phyloP scores from a whole-genome alignment of 148 eudicot species.

The Rhododendron simsii region DNA sequence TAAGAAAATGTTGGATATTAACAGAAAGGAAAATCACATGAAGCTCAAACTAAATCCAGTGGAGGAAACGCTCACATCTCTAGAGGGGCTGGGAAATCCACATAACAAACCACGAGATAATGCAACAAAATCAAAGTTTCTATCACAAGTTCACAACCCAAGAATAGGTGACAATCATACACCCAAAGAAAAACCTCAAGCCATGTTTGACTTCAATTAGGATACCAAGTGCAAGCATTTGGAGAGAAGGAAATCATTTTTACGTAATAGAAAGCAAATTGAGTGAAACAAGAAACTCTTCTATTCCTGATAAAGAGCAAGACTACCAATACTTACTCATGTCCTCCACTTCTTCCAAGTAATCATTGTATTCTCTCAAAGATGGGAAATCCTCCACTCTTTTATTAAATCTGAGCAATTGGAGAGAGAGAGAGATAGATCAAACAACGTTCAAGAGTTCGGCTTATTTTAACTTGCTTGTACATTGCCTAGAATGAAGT shows the following conservation, averaged over 20 bases:
- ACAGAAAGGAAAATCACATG: neutral
- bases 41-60: neutral
- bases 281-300: neutral
- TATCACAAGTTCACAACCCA: neutral
- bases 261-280: neutral
- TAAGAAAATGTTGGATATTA: neutral
- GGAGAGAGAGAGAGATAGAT: neutral
- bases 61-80: neutral
- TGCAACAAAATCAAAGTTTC: neutral
- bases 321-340: slow-evolving; percentile 61
- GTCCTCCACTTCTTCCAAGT: slow-evolving; percentile 90
- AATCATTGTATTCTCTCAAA: slow-evolving; percentile 84
- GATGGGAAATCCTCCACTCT: slow-evolving; percentile 87
- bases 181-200: neutral
- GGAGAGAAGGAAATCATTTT: neutral
- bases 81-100: neutral
- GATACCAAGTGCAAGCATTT: neutral
- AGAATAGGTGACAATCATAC: neutral
- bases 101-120: neutral
- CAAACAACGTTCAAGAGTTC: neutral
- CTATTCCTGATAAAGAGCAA: neutral
- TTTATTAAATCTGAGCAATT: slow-evolving; percentile 62
- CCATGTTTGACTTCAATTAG: neutral
- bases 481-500: neutral
- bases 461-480: neutral